Percentiles rank a stretch among this genome's conserved stretches.
phyloP scores from a whole-genome alignment of 2,329 filamentous ascomycete genomes.

The Diaporthe nobilis region DNA sequence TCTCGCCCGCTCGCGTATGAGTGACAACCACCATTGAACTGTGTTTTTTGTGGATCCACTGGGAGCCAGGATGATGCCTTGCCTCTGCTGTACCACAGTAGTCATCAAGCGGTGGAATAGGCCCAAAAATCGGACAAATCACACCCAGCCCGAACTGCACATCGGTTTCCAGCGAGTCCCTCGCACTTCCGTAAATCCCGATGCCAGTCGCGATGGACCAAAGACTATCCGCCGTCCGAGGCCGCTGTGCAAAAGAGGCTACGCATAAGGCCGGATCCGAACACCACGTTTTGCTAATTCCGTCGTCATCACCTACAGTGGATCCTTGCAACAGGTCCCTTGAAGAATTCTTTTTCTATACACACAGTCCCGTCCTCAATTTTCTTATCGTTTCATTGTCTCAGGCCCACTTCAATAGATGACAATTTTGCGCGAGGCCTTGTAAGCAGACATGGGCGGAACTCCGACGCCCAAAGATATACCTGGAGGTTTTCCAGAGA shows the following conservation, averaged over 20 bases:
- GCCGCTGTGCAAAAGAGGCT: background rate
- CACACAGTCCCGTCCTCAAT: background rate
- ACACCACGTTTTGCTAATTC: conserved; percentile 16
- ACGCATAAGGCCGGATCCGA: conserved; percentile 20
- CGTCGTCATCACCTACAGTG: conserved; percentile 20
- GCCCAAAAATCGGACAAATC: conserved; percentile 16
- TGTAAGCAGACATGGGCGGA: conserved; percentile 12
- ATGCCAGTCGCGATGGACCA: conserved; percentile 16
- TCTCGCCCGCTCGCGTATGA: background rate
- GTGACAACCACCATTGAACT: background rate
- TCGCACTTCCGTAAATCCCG: conserved; percentile 20
- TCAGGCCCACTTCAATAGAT: background rate
- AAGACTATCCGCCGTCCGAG: conserved; percentile 18
- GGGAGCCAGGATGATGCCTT: background rate
- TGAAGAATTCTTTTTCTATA: conserved; percentile 7
- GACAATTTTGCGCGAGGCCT: background rate
- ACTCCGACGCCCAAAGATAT: conserved; percentile 12
- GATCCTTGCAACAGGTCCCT: background rate
- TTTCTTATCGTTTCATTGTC: background rate
- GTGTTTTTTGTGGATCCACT: background rate
- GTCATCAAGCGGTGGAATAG: conserved; percentile 17
- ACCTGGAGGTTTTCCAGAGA: conserved; percentile 27
- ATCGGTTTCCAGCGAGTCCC: background rate
- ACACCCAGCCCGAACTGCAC: background rate
- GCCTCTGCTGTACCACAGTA: background rate